Base-by-base conservation (phyloP, 805 yeast species). In the Teunomyces stri region DNA sequence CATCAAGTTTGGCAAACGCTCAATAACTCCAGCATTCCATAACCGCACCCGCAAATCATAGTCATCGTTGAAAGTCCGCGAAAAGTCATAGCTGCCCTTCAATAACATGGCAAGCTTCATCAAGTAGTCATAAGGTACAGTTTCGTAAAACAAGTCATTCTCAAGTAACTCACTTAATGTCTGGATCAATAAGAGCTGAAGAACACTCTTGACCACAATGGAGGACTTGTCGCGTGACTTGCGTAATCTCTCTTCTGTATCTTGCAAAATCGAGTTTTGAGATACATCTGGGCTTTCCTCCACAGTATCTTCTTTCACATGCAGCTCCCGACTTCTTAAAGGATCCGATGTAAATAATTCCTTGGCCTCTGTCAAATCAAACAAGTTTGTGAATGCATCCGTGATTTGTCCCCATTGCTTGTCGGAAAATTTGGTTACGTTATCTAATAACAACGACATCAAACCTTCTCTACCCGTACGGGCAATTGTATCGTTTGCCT, bases 401-500 rank as follows among this genome's bases (percentile, higher is more conserved):
- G 83, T 83, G 15, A 91, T 72, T 58, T 80, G 71, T 9, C 68
- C 69, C 99, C 99, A 94, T 56, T 95, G 92, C 5, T 68, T 68
- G 9, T 69, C 74, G 16, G 67, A 62, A 60, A 94, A 89, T 57
- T 81, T 82, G 6, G 66, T 56, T 54, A 84, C 79, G 61, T 94
- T 95, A 52, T 86, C 86, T n/a, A 84, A 68, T 48, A 94, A 77
- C 51, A 94, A 73, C 53, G 84, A 87, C 55, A 87, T 85, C 49
- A 94, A 75, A 63, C 99, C 91, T 6, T 92, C 81, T 59, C 95
- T 80, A 29, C 99, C 99, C 54, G 92, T 92, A 57, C 96, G 78
- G 0, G 97, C 95, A 57, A 95, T 90, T 0, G 98, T 91, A 59
- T 94, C 99, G 63, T 94, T 92, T 57, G 91, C 97, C 65, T 94